Conservation (phyloP, 768 basidiomycete genomes). For the Albatrellus ellisii region DNA sequence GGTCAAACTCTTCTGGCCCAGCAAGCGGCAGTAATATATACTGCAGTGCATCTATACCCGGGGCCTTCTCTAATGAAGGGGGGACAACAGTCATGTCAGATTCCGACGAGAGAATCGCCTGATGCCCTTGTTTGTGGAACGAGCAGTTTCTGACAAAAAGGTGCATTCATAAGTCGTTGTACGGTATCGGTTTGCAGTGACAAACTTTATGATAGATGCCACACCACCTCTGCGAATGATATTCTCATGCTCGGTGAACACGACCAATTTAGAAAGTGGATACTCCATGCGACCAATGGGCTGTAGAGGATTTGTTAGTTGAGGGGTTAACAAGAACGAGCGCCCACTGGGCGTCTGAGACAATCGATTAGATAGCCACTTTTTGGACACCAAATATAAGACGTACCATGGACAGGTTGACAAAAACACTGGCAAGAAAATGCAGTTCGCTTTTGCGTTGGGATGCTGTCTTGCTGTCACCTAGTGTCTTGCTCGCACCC, state of each 20-base stretch:
- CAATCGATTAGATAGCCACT: not conserved
- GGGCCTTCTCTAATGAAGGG: constrained; percentile 41
- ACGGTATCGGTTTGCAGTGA: not conserved
- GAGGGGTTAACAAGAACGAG: constrained; percentile 67
- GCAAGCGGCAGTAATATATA: constrained; percentile 84
- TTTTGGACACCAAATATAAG: too few relatives aligned
- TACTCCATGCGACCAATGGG: constrained; percentile 45
- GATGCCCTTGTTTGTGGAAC: constrained; percentile 57
- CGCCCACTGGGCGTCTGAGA: constrained; percentile 62
- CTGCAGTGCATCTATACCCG: constrained; percentile 77
- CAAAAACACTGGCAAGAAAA: constrained; percentile 90
- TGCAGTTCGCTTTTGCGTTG: constrained; percentile 69
- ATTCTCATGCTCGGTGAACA: constrained; percentile 86
- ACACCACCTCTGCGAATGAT: constrained; percentile 81
- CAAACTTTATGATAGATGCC: constrained; percentile 75
- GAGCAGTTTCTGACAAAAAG: constrained; percentile 53
- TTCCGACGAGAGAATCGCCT: constrained; percentile 59
- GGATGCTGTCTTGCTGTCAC: constrained; percentile 33
- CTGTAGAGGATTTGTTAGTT: constrained; percentile 33
- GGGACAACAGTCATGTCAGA: constrained; percentile 38
- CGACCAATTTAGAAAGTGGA: constrained; percentile 67
- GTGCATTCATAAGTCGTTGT: constrained; percentile 3
- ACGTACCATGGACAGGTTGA: constrained; percentile 75
- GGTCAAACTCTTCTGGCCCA: constrained; percentile 89
- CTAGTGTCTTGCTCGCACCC: constrained; percentile 44